These are phyloP conservation scores for Cyamopsis tetragonoloba DNA, from an alignment of 306 rosid species.

Conservation along the genomic window DNA sequence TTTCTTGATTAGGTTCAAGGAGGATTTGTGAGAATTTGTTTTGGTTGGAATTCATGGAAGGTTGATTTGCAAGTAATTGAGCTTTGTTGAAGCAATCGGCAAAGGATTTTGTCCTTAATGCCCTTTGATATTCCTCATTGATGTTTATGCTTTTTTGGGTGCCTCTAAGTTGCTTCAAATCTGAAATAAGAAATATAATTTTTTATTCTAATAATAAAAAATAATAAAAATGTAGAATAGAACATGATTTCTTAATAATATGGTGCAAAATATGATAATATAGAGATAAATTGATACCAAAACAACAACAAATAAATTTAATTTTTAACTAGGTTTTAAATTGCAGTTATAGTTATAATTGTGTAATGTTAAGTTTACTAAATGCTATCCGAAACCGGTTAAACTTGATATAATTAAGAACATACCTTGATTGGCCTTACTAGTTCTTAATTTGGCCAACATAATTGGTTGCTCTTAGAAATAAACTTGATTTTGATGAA, in stretches of 20 bases:
- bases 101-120: constrained; percentile 52
- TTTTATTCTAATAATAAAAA: not conserved
- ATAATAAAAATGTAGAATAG: no score
- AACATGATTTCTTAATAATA: no score
- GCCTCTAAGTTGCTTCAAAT: constrained; percentile 25
- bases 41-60: constrained; percentile 20
- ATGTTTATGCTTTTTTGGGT: constrained; percentile 34
- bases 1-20: constrained; percentile 53
- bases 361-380: no score
- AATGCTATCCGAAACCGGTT: no score
- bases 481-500: constrained; percentile 4
- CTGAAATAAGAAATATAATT: constrained; percentile 25
- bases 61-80: constrained; percentile 32
- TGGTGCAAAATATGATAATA: no score
- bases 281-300: no score
- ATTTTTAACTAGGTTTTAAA: no score
- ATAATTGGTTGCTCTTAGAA: constrained; percentile 25
- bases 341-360: no score
- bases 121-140: constrained; percentile 45
- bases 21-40: constrained; percentile 30
- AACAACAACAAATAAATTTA: no score
- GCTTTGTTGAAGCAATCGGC: constrained; percentile 45
- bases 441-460: constrained; percentile 38
- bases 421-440: constrained; percentile 24
- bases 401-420: no score